These are phyloP conservation scores for Diddensiella transvaalensis DNA, from an alignment of 805 yeast species.

Conservation along the genomic window DNA sequence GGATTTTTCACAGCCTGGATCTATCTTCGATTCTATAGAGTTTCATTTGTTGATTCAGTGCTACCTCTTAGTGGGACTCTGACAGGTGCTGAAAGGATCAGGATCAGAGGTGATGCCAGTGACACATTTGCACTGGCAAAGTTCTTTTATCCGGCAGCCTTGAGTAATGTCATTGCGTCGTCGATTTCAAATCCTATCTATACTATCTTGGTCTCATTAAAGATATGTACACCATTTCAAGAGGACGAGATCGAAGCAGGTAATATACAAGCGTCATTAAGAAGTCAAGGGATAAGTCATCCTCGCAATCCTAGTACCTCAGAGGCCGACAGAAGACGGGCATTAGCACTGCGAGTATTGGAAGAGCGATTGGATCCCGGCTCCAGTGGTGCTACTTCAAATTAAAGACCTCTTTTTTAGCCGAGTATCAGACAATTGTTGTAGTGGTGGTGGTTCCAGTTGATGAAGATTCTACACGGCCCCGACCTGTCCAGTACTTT, in stretches of 20 bases:
- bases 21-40: conserved; percentile 75
- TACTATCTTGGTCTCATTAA: conserved; percentile 40
- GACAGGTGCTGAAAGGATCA: conserved; percentile 16
- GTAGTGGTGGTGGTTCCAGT: neutral
- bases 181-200: conserved; percentile 50
- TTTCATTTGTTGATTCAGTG: conserved; percentile 49
- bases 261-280: conserved; percentile 60
- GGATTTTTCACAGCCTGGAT: conserved; percentile 67
- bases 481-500: conserved; percentile 29
- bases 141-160: conserved; percentile 66
- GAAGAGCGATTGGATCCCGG: conserved; percentile 26
- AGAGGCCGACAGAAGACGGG: conserved; percentile 32
- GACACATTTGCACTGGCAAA: conserved; percentile 82
- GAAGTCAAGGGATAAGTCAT: conserved; percentile 11
- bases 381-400: neutral
- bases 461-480: conserved; percentile 14
- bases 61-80: conserved; percentile 40
- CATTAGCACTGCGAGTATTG: conserved; percentile 33
- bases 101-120: conserved; percentile 78
- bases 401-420: neutral
- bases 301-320: conserved; percentile 12
- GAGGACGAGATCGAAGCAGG: conserved; percentile 70
- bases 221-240: conserved; percentile 59
- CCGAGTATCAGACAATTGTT: neutral
- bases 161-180: conserved; percentile 46